Evolutionary conservation across 495 filamentous ascomycete species (phyloP).

Genomic region (Xylaria scruposa): DNA sequence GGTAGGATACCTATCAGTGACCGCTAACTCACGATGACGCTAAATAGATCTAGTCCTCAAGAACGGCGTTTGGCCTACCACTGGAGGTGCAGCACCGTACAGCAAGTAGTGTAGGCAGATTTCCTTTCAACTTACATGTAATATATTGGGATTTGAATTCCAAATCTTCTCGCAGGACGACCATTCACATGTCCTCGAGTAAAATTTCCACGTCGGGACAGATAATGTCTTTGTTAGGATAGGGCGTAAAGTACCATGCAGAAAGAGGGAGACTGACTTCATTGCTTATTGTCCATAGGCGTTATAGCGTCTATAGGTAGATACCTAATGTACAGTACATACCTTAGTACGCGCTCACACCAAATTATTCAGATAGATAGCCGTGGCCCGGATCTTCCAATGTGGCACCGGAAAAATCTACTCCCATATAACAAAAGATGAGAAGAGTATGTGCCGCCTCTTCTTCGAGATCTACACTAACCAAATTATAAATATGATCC

Average conservation of each 20-base stretch:
- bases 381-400: slow-evolving; percentile 16
- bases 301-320: neutral
- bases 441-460: neutral
- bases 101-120: slow-evolving; percentile 21
- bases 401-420: slow-evolving; percentile 4
- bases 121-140: neutral
- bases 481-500: neutral
- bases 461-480: slow-evolving; percentile 1
- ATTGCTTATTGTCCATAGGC: neutral
- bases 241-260: slow-evolving; percentile 12
- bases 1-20: neutral
- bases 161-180: slow-evolving; percentile 20
- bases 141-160: slow-evolving; percentile 13
- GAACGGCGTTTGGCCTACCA: neutral
- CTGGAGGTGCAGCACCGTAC: neutral
- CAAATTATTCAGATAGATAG: neutral
- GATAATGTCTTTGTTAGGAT: slow-evolving; percentile 12
- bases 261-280: slow-evolving; percentile 10
- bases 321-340: no score
- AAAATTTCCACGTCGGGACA: slow-evolving; percentile 25
- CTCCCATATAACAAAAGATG: neutral
- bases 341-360: no score
- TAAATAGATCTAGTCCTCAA: slow-evolving; percentile 6
- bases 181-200: slow-evolving; percentile 14
- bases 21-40: slow-evolving; percentile 17